Conservation (phyloP, 73 alveolate species). For the Tetrahymena thermophila region DNA sequence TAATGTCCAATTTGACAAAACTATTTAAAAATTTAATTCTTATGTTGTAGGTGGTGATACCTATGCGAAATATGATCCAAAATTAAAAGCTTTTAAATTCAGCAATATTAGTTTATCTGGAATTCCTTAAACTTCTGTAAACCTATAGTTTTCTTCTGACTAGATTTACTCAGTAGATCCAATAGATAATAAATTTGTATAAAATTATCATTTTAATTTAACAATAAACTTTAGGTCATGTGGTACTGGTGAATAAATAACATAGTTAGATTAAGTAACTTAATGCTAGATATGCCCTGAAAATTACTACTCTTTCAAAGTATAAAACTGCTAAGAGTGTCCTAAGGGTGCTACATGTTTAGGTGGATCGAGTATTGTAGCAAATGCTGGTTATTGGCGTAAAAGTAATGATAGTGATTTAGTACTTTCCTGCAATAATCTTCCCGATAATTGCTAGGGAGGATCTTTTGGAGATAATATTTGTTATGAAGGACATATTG, state of each 20-base stretch:
- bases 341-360: constrained; percentile 36
- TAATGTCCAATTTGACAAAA: not conserved
- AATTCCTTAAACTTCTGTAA: not conserved
- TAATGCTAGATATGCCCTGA: constrained; percentile 9
- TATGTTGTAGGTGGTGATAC: not conserved
- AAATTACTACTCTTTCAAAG: not conserved
- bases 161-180: not conserved
- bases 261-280: not conserved
- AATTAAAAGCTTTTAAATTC: not conserved
- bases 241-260: not conserved
- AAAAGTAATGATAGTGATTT: constrained; percentile 16
- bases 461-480: constrained; percentile 8
- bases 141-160: not conserved
- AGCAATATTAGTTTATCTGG: not conserved
- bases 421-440: not conserved
- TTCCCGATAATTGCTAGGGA: not conserved
- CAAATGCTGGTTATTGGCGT: constrained; percentile 54
- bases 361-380: constrained; percentile 30
- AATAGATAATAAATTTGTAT: not conserved
- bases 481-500: constrained; percentile 24
- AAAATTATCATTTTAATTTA: not conserved
- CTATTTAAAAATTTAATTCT: not conserved
- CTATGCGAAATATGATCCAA: not conserved
- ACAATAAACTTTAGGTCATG: not conserved
- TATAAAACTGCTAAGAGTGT: not conserved